phyloP scores from a whole-genome alignment of 352 stramenopile species.

The Globisporangium uncinulatum region DNA sequence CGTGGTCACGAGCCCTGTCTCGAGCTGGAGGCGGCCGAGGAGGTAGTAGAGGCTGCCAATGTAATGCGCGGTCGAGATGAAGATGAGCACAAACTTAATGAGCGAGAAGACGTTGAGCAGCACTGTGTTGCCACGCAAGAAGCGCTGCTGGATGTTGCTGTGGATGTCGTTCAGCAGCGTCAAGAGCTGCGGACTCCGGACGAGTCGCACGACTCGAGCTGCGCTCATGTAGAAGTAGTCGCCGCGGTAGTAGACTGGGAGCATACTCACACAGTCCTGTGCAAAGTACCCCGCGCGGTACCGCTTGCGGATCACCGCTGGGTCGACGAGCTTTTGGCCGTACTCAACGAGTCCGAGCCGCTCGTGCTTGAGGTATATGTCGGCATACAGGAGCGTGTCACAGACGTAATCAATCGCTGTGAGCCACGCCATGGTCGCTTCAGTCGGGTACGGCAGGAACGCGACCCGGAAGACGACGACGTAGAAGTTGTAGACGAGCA shows the following conservation, averaged over 20 bases:
- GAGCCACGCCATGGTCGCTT: conserved; percentile 17
- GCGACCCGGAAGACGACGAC: conserved; percentile 40
- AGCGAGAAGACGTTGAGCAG: conserved; percentile 44
- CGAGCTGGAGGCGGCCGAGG: conserved; percentile 32
- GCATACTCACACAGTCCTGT: conserved; percentile 38
- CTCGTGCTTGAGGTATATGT: conserved; percentile 35
- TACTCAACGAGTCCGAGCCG: conserved; percentile 36
- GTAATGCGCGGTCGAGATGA: conserved; percentile 49
- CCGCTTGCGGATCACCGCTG: conserved; percentile 21
- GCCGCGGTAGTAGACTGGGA: conserved; percentile 34
- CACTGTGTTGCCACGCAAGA: conserved; percentile 31
- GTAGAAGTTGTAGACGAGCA: conserved; percentile 59
- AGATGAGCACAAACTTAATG: conserved; percentile 53
- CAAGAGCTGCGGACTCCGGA: conserved; percentile 36
- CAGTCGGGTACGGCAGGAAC: conserved; percentile 30
- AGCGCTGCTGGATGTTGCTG: conserved; percentile 46
- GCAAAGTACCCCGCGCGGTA: conserved; percentile 26
- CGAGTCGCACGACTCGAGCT: conserved; percentile 31
- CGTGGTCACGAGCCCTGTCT: conserved; percentile 20
- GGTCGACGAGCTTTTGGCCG: conserved; percentile 35
- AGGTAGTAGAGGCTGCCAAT: conserved; percentile 46
- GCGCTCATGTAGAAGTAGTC: conserved; percentile 31
- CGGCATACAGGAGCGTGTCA: conserved; percentile 29
- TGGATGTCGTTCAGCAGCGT: conserved; percentile 34
- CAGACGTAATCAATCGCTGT: conserved; percentile 31